These are phyloP conservation scores for Lyophyllum decastes DNA, from an alignment of 768 basidiomycete species.

Conservation along the genomic window DNA sequence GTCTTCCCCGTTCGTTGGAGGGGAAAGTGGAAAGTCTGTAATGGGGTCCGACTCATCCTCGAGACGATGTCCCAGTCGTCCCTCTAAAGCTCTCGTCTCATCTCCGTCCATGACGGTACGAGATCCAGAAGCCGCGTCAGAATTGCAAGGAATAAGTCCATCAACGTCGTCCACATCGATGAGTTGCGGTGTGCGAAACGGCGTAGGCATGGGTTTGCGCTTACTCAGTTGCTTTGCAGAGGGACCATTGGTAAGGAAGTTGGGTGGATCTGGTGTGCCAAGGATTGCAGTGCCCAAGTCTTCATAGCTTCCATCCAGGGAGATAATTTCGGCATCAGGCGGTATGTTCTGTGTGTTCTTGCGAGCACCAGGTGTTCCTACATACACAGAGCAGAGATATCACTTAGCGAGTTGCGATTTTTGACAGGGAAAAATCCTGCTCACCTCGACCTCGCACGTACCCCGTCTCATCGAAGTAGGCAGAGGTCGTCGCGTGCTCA, in stretches of 20 bases:
- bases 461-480: neutral
- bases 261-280: conserved; percentile 6
- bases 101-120: conserved; percentile 13
- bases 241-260: neutral
- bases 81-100: conserved; percentile 12
- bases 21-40: neutral
- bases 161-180: neutral
- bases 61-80: neutral
- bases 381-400: neutral
- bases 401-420: neutral
- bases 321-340: neutral
- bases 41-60: conserved; percentile 16
- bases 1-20: neutral
- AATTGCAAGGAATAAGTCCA: neutral
- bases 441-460: neutral
- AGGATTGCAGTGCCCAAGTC: conserved; percentile 1
- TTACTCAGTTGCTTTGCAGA: neutral
- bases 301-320: conserved; percentile 8
- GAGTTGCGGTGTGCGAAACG: neutral
- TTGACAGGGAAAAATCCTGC: neutral
- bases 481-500: neutral
- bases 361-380: neutral
- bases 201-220: neutral
- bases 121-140: conserved; percentile 1
- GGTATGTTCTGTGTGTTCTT: neutral